Percentiles rank a stretch among this genome's conserved stretches.
Conservation (phyloP, 2,329 filamentous ascomycete species). For the Aspergillus sp. region DNA sequence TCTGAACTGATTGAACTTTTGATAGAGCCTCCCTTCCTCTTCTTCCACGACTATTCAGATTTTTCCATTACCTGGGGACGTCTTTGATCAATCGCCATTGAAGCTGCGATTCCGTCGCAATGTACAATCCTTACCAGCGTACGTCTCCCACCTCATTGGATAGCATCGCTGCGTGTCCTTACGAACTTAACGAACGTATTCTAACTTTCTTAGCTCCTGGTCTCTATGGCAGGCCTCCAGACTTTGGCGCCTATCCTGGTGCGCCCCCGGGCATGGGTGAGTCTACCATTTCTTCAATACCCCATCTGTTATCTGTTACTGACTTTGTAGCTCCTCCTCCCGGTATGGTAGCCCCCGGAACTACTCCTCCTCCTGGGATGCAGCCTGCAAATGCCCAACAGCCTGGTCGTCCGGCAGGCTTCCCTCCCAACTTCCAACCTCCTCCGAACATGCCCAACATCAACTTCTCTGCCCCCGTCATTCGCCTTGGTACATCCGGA, state of each 20-base stretch:
- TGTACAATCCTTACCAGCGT: slow-evolving; percentile 51
- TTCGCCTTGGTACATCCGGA: slow-evolving; percentile 79
- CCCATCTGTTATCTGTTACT: slow-evolving; percentile 18
- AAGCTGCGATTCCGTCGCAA: slow-evolving; percentile 28
- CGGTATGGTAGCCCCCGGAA: slow-evolving; percentile 78
- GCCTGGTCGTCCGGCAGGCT: slow-evolving; percentile 75
- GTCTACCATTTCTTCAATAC: slow-evolving; percentile 27
- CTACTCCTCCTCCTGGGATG: slow-evolving; percentile 75
- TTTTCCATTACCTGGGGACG: not conserved
- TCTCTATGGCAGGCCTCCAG: slow-evolving; percentile 73
- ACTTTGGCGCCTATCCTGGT: slow-evolving; percentile 71
- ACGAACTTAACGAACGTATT: slow-evolving; percentile 9
- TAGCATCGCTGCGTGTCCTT: not conserved
- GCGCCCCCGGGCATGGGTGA: slow-evolving; percentile 82
- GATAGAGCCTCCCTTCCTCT: not conserved
- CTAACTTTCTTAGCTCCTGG: slow-evolving; percentile 34
- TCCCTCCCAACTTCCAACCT: slow-evolving; percentile 82
- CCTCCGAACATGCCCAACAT: slow-evolving; percentile 94
- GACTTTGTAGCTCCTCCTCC: slow-evolving; percentile 66
- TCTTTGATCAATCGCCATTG: slow-evolving; percentile 1
- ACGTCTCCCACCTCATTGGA: slow-evolving; percentile 18
- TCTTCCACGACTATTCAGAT: not conserved
- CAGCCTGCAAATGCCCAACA: slow-evolving; percentile 72
- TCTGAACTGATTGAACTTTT: not conserved
- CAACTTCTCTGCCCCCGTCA: slow-evolving; percentile 96